Conservation (phyloP, 192 early-diverging fungal genomes). For the Coemansia sp. region DNA sequence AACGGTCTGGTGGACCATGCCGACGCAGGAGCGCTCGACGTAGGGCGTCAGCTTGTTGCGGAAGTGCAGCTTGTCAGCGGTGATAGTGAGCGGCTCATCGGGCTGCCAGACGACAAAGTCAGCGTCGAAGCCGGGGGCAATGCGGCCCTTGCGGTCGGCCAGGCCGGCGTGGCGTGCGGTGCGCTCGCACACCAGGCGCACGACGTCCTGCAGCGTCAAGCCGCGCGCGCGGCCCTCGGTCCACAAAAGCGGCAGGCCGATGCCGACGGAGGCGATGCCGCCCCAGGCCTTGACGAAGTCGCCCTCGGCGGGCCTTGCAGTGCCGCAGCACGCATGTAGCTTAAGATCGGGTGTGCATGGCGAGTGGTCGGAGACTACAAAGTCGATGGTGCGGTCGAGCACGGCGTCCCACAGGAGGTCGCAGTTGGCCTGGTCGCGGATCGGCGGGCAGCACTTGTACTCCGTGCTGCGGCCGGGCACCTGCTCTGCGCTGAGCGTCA, state of each 20-base stretch:
- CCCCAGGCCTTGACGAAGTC: slow-evolving; percentile 82
- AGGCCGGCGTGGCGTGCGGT: slow-evolving; percentile 64
- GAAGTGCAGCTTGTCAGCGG: slow-evolving; percentile 68
- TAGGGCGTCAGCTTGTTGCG: slow-evolving; percentile 82
- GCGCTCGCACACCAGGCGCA: slow-evolving; percentile 63
- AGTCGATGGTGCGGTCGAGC: slow-evolving; percentile 74
- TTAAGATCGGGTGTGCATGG: slow-evolving; percentile 79
- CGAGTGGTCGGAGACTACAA: slow-evolving; percentile 81
- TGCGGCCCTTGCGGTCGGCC: slow-evolving; percentile 63
- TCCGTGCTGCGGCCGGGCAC: slow-evolving; percentile 70
- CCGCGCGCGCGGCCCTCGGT: slow-evolving; percentile 71
- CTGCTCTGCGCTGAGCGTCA: slow-evolving; percentile 63
- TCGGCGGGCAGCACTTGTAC: slow-evolving; percentile 86
- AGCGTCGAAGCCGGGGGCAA: slow-evolving; percentile 67
- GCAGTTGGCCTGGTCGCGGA: slow-evolving; percentile 67
- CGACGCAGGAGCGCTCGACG: slow-evolving; percentile 58
- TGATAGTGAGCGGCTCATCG: slow-evolving; percentile 59
- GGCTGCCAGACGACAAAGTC: slow-evolving; percentile 80
- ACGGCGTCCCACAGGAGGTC: slow-evolving; percentile 70
- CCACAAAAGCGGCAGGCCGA: slow-evolving; percentile 78
- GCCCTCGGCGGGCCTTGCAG: slow-evolving; percentile 53
- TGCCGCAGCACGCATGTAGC: slow-evolving; percentile 52
- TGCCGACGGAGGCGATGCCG: slow-evolving; percentile 75
- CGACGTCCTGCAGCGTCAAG: slow-evolving; percentile 56
- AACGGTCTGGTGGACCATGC: slow-evolving; percentile 67